phyloP scores from a whole-genome alignment of 805 yeast genomes.

The Lipomyces sp. region DNA sequence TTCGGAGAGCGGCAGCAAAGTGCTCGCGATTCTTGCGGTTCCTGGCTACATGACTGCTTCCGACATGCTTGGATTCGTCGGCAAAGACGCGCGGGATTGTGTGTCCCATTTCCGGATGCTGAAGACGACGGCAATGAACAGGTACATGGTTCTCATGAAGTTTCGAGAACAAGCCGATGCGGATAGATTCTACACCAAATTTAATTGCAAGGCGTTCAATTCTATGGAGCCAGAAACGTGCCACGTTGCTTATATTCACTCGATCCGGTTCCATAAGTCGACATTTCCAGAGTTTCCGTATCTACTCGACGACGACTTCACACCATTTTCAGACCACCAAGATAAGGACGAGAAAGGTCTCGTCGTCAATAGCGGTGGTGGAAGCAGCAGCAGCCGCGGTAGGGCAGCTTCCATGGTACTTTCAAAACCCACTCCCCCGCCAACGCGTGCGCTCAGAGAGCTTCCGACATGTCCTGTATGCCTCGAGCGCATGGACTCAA shows the following conservation, averaged over 20 bases:
- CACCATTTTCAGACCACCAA: slow-evolving; percentile 36
- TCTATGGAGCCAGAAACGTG: slow-evolving; percentile 88
- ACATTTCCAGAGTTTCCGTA: slow-evolving; percentile 54
- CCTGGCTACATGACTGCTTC: slow-evolving; percentile 86
- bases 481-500: slow-evolving; percentile 79
- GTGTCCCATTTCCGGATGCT: slow-evolving; percentile 73
- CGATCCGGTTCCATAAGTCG: slow-evolving; percentile 46
- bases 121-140: slow-evolving; percentile 58
- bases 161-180: slow-evolving; percentile 58
- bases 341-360: background rate
- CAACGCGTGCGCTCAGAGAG: slow-evolving; percentile 46
- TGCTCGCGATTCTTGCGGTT: slow-evolving; percentile 76
- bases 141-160: slow-evolving; percentile 77
- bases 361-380: background rate
- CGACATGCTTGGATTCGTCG: slow-evolving; percentile 77
- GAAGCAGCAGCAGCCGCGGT: slow-evolving; percentile 1
- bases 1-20: slow-evolving; percentile 40
- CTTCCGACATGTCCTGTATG: slow-evolving; percentile 93
- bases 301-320: slow-evolving; percentile 69
- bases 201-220: slow-evolving; percentile 72
- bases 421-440: slow-evolving; percentile 30
- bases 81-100: slow-evolving; percentile 52
- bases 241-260: slow-evolving; percentile 67
- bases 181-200: slow-evolving; percentile 58
- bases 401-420: slow-evolving; percentile 16